Evolutionary conservation across 2,329 filamentous ascomycete species (phyloP).

Genomic region (Pseudovirgaria hyperparasitica): DNA sequence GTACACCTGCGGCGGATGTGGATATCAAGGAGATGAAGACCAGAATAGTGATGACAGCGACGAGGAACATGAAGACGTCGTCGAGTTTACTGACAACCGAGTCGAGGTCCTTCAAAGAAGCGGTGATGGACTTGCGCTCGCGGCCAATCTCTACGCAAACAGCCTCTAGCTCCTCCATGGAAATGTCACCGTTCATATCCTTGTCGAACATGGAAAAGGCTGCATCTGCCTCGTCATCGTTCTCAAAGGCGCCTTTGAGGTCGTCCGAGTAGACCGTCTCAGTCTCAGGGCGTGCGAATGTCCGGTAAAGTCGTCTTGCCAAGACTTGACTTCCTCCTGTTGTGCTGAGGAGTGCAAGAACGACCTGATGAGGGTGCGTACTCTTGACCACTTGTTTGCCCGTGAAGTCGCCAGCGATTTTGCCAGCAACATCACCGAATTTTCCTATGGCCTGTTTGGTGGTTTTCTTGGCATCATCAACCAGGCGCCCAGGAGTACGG

Average conservation of each 20-base stretch:
- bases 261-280: conserved; percentile 72
- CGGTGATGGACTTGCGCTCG: conserved; percentile 90
- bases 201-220: conserved; percentile 92
- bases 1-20: conserved; percentile 73
- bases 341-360: conserved; percentile 61
- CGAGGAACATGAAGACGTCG: conserved; percentile 77
- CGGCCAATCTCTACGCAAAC: conserved; percentile 90
- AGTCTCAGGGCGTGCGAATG: conserved; percentile 60
- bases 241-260: conserved; percentile 64
- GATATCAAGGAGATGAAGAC: conserved; percentile 86
- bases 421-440: conserved; percentile 74
- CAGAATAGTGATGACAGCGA: conserved; percentile 65
- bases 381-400: conserved; percentile 55
- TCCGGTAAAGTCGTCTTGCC: conserved; percentile 77
- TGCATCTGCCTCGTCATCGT: conserved; percentile 73
- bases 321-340: conserved; percentile 68
- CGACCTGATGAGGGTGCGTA: conserved; percentile 73
- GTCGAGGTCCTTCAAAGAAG: conserved; percentile 87
- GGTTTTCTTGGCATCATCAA: conserved; percentile 58
- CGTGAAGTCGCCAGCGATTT: conserved; percentile 83
- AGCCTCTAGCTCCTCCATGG: conserved; percentile 84
- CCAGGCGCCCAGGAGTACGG: conserved; percentile 60
- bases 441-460: conserved; percentile 65
- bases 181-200: conserved; percentile 92
- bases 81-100: conserved; percentile 86